Evolutionary conservation across 1,284 basidiomycete genomes (phyloP).

Genomic region (Psilocybe mexicana): DNA sequence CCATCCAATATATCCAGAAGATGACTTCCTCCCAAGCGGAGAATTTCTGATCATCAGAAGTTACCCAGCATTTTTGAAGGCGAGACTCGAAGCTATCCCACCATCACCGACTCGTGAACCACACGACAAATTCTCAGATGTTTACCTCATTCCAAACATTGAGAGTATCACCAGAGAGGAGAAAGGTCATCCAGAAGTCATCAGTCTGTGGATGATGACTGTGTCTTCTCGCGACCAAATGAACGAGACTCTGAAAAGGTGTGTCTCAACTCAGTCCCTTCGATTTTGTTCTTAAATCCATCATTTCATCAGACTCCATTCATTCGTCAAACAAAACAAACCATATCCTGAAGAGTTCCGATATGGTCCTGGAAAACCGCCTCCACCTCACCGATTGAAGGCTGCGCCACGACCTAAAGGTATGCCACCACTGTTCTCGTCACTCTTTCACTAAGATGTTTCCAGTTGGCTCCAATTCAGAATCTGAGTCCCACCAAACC

Average conservation of each 20-base stretch:
- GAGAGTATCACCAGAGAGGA: conserved; percentile 43
- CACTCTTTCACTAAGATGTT: neutral
- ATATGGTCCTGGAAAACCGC: conserved; percentile 64
- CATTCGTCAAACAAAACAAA: conserved; percentile 60
- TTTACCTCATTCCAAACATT: conserved; percentile 42
- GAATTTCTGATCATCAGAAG: conserved; percentile 76
- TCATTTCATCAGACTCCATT: conserved; percentile 50
- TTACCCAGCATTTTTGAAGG: conserved; percentile 66
- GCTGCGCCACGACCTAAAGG: conserved; percentile 20
- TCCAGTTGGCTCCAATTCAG: conserved; percentile 6
- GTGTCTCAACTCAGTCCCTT: conserved; percentile 7
- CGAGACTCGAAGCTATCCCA: conserved; percentile 44
- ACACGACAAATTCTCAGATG: conserved; percentile 47
- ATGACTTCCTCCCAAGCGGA: conserved; percentile 67
- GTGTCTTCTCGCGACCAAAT: conserved; percentile 71
- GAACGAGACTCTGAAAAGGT: conserved; percentile 68
- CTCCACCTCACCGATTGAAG: conserved; percentile 45
- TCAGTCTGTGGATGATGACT: conserved; percentile 82
- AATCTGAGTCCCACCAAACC: conserved; percentile 18
- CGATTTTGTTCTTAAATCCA: neutral
- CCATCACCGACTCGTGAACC: conserved; percentile 32
- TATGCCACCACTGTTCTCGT: conserved; percentile 18
- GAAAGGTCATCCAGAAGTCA: conserved; percentile 59
- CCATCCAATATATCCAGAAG: conserved; percentile 76
- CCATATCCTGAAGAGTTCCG: conserved; percentile 70